These are phyloP conservation scores for Mycena rosella DNA, from an alignment of 768 basidiomycete genomes.

Conservation along the genomic window DNA sequence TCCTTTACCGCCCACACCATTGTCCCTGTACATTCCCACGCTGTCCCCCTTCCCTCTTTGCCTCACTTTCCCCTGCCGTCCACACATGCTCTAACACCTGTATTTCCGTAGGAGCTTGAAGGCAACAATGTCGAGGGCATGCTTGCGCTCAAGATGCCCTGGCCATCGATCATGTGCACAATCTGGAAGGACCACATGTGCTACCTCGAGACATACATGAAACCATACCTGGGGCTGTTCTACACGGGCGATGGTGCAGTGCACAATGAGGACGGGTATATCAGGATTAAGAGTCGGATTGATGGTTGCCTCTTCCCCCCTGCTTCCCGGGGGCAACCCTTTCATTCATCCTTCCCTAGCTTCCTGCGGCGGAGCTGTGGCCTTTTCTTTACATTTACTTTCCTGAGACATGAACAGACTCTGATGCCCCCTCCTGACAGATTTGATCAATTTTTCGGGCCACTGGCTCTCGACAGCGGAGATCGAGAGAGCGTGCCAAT, in stretches of 20 bases:
- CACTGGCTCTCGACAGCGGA: slow-evolving; percentile 98
- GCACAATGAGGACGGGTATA: slow-evolving; percentile 94
- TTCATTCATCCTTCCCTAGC: no score
- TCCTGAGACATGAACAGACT: no score
- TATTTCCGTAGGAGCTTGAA: slow-evolving; percentile 62
- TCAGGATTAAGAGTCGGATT: slow-evolving; percentile 98
- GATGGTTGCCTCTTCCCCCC: no score
- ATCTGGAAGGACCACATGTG: slow-evolving; percentile 94
- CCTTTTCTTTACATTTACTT: no score
- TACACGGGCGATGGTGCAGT: slow-evolving; percentile 99
- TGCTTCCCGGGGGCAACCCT: no score
- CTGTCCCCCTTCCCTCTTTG: neutral
- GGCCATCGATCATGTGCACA: slow-evolving; percentile 96
- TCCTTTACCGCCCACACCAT: no score
- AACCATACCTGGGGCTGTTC: slow-evolving; percentile 91
- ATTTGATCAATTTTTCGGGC: slow-evolving; percentile 98
- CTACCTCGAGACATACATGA: slow-evolving; percentile 66
- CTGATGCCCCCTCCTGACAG: slow-evolving; percentile 52
- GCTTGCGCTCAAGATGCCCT: slow-evolving; percentile 85
- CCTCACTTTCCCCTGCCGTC: neutral
- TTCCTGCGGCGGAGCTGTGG: no score
- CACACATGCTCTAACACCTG: neutral
- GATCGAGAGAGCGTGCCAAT: slow-evolving; percentile 97
- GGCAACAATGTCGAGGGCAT: slow-evolving; percentile 94
- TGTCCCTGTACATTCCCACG: neutral